Evolutionary conservation across 176 grass and related monocot species (phyloP).

Genomic region (Oropetium thomaeum): DNA sequence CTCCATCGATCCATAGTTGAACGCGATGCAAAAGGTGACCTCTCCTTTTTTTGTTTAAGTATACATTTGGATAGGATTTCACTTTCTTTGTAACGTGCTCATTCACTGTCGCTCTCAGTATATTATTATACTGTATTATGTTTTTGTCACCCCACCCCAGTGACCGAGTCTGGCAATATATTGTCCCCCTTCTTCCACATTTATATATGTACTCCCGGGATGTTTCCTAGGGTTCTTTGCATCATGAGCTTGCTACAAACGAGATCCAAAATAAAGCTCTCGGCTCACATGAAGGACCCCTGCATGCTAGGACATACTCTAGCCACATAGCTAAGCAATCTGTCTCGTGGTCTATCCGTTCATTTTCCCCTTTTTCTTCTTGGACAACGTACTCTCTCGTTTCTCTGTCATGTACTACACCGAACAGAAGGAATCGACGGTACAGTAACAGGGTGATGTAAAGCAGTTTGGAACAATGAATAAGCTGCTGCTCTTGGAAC

Average conservation of each 20-base stretch:
- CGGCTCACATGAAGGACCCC: neutral
- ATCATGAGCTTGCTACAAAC: neutral
- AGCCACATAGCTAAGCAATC: neutral
- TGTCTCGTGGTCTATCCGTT: conserved; percentile 10
- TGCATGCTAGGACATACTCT: neutral
- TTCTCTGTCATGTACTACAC: conserved; percentile 12
- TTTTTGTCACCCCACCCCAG: neutral
- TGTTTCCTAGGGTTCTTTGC: neutral
- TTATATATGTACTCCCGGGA: too few relatives aligned
- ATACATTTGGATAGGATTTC: neutral
- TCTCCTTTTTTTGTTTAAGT: neutral
- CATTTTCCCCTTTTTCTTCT: neutral
- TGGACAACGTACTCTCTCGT: neutral
- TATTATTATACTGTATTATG: too few relatives aligned
- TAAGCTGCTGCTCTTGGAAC: neutral
- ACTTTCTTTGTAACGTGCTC: too few relatives aligned
- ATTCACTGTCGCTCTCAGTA: too few relatives aligned
- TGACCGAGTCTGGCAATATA: neutral
- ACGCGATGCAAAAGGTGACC: neutral
- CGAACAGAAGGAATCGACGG: conserved; percentile 18
- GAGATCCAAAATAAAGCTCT: neutral
- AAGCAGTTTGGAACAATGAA: conserved; percentile 10
- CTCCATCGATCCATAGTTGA: neutral
- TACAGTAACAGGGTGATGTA: conserved; percentile 24
- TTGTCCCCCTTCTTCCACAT: too few relatives aligned